A percentile compares a stretch with the other conserved stretches of the same genome.
Conservation (phyloP, 441 rosid species). For the Sinapis alba region DNA sequence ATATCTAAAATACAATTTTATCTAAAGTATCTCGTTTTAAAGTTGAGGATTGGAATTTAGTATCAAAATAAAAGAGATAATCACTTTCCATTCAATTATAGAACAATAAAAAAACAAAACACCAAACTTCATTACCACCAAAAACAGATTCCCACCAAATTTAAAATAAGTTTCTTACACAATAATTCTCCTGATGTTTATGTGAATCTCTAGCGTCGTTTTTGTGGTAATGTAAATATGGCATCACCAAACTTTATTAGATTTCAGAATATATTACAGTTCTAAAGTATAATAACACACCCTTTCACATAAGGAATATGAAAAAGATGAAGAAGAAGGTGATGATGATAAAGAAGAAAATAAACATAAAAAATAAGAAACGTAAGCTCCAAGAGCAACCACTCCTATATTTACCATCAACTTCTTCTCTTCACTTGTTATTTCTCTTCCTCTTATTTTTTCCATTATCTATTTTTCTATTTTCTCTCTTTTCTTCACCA, state of each 20-base stretch:
- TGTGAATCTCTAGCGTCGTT: not conserved
- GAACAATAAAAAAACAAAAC: not conserved
- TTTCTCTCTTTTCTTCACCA: slow-evolving; percentile 30
- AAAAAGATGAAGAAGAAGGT: too few relatives aligned
- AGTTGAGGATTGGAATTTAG: not conserved
- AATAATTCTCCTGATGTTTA: not conserved
- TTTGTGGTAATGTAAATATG: not conserved
- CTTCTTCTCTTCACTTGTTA: slow-evolving; percentile 56
- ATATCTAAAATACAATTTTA: too few relatives aligned
- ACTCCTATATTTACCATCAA: slow-evolving; percentile 61
- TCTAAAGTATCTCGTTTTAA: not conserved
- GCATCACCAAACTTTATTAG: slow-evolving; percentile 27
- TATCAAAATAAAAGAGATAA: not conserved
- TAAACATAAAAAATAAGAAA: slow-evolving; percentile 36
- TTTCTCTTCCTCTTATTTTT: slow-evolving; percentile 35
- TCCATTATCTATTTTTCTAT: slow-evolving; percentile 38
- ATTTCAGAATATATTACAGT: slow-evolving; percentile 19
- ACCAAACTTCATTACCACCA: not conserved
- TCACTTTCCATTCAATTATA: not conserved
- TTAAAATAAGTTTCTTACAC: not conserved
- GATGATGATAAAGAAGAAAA: too few relatives aligned
- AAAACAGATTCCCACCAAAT: not conserved
- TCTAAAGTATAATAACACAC: not conserved
- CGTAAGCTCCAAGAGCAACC: slow-evolving; percentile 63
- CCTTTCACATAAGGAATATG: too few relatives aligned